Evolutionary conservation across 257 asterid species (phyloP), one percentile per base, ranked within the genome.

Genomic region (Capsicum baccatum): DNA sequence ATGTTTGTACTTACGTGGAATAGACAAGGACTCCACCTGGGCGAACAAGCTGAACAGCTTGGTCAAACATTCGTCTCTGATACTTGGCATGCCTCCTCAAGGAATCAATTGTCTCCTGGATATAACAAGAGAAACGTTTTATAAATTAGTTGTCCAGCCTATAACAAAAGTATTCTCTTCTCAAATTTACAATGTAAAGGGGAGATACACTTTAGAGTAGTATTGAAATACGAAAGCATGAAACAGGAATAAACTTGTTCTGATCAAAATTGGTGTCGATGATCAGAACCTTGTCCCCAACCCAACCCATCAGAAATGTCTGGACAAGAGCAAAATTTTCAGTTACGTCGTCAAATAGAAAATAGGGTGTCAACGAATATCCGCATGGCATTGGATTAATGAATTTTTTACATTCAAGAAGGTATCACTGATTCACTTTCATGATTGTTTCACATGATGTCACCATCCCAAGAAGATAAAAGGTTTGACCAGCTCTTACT

Each of bases 21-120:
- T 94, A 96, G 70, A 96, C 97, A 69, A 96, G 63, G 76, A 94
- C 95, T 84, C 99, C 99, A 79, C 99, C 98, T 79, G 99, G 97
- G 80, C 97, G 96, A 87, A 96, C 98, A 84, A 96, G 97, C 86
- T 94, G 98, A 86, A 96, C 98, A 83, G 99, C 99, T 90, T 94
- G 98, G 89, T 96, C 98, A 86, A 96, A 89, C 99, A 96, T 94
- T 88, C 91, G 87, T 82, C 93, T 94, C 87, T 96, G 99, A 83
- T 96, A 96, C 89, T 83, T 96, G 64, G 97, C 97, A 92, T 96
- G 97, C 56, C 89, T 80, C 88, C 95, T 91, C 79, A 96, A 88
- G 69, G 99, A 96, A 73, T 93, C 97, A 79, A 96, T 60, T 21
- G 98, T 94, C 35, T 90, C 97, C 98, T 96, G 87, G 85, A 86